Conservation (phyloP, 2,329 filamentous ascomycete genomes). For the Xylariaceae sp. region DNA sequence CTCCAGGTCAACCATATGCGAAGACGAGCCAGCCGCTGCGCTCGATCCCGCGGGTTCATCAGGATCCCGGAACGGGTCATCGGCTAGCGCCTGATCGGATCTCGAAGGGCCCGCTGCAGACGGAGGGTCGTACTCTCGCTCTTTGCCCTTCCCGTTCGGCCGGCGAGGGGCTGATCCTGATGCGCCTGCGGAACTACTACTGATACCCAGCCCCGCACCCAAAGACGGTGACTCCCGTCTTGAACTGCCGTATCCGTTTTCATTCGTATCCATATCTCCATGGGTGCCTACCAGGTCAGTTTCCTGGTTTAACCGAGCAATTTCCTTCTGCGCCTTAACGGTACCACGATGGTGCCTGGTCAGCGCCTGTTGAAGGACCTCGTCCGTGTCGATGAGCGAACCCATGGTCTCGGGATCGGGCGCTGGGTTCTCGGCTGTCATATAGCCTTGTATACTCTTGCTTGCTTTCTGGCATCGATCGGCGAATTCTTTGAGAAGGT, state of each 20-base stretch:
- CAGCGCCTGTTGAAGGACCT: conserved; percentile 78
- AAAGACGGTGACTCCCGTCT: conserved; percentile 9
- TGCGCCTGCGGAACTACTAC: conserved; percentile 20
- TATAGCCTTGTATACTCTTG: conserved; percentile 80
- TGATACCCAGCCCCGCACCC: conserved; percentile 15
- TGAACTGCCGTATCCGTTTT: conserved; percentile 2
- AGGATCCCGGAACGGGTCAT: conserved; percentile 37
- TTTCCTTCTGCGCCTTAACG: conserved; percentile 57
- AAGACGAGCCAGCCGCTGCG: conserved; percentile 16
- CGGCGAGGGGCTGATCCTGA: conserved; percentile 22
- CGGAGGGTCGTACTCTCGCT: conserved; percentile 33
- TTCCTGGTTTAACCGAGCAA: conserved; percentile 39
- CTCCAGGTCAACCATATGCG: conserved; percentile 16
- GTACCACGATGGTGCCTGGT: conserved; percentile 83
- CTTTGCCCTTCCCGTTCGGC: conserved; percentile 26
- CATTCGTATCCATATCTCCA: conserved; percentile 10
- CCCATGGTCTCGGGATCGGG: conserved; percentile 95
- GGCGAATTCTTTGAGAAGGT: conserved; percentile 89
- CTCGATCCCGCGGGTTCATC: conserved; percentile 21
- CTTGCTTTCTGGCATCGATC: conserved; percentile 81
- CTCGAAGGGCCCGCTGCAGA: conserved; percentile 29
- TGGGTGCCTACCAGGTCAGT: conserved; percentile 27
- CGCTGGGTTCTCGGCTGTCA: conserved; percentile 71
- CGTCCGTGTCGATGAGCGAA: conserved; percentile 89
- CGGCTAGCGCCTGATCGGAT: conserved; percentile 27